Conservation (phyloP, 495 filamentous ascomycete species). For the Echria macrotheca region DNA sequence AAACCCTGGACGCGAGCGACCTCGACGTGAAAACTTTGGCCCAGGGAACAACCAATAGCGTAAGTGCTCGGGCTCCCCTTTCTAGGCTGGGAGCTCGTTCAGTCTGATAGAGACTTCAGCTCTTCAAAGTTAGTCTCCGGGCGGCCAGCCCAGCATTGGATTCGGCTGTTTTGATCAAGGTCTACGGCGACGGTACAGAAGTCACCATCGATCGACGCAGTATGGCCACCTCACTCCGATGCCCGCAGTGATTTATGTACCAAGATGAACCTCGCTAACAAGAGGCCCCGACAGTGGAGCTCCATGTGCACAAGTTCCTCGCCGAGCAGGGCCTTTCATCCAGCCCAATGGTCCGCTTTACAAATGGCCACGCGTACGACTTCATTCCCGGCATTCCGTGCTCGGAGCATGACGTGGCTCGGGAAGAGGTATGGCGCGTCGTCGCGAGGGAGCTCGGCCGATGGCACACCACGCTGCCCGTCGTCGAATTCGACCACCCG, state of each 20-base stretch:
- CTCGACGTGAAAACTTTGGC: background rate
- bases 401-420: background rate
- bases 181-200: constrained; percentile 1
- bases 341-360: background rate
- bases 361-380: background rate
- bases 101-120: no score
- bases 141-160: background rate
- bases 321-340: background rate
- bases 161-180: background rate
- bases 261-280: no score
- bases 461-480: background rate
- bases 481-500: background rate
- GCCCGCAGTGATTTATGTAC: no score
- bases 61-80: no score
- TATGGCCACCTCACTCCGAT: background rate
- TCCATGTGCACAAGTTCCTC: background rate
- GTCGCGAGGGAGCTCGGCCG: constrained; percentile 1
- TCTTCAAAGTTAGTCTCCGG: background rate
- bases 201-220: constrained; percentile 1
- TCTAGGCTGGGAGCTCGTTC: no score
- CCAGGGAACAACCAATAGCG: background rate
- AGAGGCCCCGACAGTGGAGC: no score
- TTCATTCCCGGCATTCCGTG: background rate
- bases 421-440: background rate
- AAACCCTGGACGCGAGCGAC: background rate